Percentiles rank a stretch among this genome's conserved stretches.
These are phyloP conservation scores for Spongispora temasekensis DNA, from an alignment of 1,284 basidiomycete genomes.

Conservation along the genomic window DNA sequence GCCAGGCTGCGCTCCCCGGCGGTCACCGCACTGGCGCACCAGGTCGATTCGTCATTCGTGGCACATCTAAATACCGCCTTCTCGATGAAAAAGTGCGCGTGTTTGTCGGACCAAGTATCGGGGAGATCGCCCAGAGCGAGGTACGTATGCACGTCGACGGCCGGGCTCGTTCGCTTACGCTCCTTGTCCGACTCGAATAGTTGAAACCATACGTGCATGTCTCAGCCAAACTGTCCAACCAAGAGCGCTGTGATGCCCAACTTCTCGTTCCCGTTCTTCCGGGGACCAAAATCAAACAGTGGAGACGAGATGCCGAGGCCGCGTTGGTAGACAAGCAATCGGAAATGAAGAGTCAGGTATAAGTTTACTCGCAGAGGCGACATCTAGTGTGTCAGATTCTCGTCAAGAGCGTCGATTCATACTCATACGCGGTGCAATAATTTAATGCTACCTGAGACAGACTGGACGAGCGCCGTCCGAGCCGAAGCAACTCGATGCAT, in stretches of 20 bases:
- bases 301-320: slow-evolving; percentile 24
- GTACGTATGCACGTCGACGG: slow-evolving; percentile 45
- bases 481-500: no score
- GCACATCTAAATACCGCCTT: slow-evolving; percentile 77
- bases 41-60: slow-evolving; percentile 75
- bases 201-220: slow-evolving; percentile 48
- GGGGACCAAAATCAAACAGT: slow-evolving; percentile 30
- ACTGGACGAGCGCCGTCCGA: no score
- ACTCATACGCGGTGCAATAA: no score
- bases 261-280: slow-evolving; percentile 27
- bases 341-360: background rate
- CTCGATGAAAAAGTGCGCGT: slow-evolving; percentile 82
- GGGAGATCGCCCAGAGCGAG: slow-evolving; percentile 60
- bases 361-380: no score
- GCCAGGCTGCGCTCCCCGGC: slow-evolving; percentile 79
- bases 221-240: slow-evolving; percentile 22
- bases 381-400: no score
- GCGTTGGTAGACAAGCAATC: background rate
- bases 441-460: no score
- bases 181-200: slow-evolving; percentile 23
- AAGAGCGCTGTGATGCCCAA: slow-evolving; percentile 29
- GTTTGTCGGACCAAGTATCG: slow-evolving; percentile 77
- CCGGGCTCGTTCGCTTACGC: background rate
- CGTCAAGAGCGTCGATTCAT: no score
- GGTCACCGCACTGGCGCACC: slow-evolving; percentile 87